These are phyloP conservation scores for Leccinum griseonigrum DNA, from an alignment of 1,284 basidiomycete species.

Conservation along the genomic window DNA sequence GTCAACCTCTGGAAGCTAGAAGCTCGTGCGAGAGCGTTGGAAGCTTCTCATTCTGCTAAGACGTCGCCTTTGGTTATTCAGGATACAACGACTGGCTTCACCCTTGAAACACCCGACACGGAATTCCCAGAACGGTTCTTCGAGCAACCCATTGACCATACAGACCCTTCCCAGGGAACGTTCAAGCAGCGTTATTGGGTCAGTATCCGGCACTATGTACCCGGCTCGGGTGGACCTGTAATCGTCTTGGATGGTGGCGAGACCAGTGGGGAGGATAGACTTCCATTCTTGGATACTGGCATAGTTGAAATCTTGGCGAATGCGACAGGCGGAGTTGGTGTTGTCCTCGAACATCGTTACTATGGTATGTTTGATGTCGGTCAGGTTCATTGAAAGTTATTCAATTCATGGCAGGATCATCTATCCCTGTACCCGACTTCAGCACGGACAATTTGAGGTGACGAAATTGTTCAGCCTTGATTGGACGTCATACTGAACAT, in stretches of 20 bases:
- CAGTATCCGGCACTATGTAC: constrained; percentile 78
- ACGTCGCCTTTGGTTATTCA: constrained; percentile 25
- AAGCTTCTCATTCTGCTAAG: constrained; percentile 8
- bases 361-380: constrained; percentile 52
- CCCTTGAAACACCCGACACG: not conserved
- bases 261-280: constrained; percentile 69
- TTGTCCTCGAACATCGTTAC: constrained; percentile 90
- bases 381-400: not conserved
- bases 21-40: constrained; percentile 16
- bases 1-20: constrained; percentile 44
- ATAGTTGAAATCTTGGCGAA: constrained; percentile 84
- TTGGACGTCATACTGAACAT: constrained; percentile 4
- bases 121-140: constrained; percentile 69
- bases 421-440: constrained; percentile 76
- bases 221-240: constrained; percentile 70
- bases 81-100: constrained; percentile 8
- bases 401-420: constrained; percentile 56
- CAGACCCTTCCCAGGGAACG: constrained; percentile 48
- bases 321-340: constrained; percentile 81
- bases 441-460: constrained; percentile 77
- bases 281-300: constrained; percentile 77
- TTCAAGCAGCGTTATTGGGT: constrained; percentile 88
- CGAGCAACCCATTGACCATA: constrained; percentile 84
- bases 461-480: not conserved
- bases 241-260: constrained; percentile 85